Percentiles rank a stretch among this genome's conserved stretches.
These are phyloP conservation scores for Alternaria sp. DNA, from an alignment of 2,329 filamentous ascomycete genomes.

Conservation along the genomic window DNA sequence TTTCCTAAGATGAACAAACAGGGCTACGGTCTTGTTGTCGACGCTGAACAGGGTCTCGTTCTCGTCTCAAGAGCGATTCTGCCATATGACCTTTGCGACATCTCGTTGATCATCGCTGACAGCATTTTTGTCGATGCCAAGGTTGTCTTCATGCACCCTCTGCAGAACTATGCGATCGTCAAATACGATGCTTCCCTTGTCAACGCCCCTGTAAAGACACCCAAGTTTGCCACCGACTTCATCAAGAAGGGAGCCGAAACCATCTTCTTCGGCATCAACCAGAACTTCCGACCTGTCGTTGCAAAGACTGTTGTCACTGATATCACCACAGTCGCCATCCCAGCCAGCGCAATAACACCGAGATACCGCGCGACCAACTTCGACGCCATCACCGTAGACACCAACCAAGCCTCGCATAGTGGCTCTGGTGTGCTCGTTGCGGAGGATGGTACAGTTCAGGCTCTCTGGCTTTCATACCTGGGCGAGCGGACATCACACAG, in stretches of 20 bases:
- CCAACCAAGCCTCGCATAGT: conserved; percentile 86
- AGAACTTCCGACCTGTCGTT: conserved; percentile 91
- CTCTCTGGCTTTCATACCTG: conserved; percentile 95
- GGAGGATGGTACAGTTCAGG: conserved; percentile 90
- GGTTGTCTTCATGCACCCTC: conserved; percentile 91
- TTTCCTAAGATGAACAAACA: conserved; percentile 94
- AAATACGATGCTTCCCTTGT: conserved; percentile 94
- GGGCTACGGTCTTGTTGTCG: conserved; percentile 96
- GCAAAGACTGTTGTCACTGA: conserved; percentile 95
- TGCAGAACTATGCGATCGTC: conserved; percentile 96
- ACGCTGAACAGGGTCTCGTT: conserved; percentile 93
- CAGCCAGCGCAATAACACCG: conserved; percentile 88
- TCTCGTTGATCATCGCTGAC: conserved; percentile 94
- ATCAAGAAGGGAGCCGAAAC: conserved; percentile 94
- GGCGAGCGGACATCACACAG: conserved; percentile 82
- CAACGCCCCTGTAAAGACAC: conserved; percentile 90
- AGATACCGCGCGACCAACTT: conserved; percentile 94
- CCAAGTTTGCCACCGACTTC: conserved; percentile 77
- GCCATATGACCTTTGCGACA: conserved; percentile 95
- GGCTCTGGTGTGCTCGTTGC: conserved; percentile 91
- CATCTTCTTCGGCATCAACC: conserved; percentile 98
- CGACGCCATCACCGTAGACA: conserved; percentile 96
- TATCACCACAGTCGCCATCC: conserved; percentile 95
- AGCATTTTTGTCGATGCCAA: conserved; percentile 94
- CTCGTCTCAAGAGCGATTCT: conserved; percentile 93